These are phyloP conservation scores for Coniella lustricola DNA, from an alignment of 2,329 filamentous ascomycete species.

Conservation along the genomic window DNA sequence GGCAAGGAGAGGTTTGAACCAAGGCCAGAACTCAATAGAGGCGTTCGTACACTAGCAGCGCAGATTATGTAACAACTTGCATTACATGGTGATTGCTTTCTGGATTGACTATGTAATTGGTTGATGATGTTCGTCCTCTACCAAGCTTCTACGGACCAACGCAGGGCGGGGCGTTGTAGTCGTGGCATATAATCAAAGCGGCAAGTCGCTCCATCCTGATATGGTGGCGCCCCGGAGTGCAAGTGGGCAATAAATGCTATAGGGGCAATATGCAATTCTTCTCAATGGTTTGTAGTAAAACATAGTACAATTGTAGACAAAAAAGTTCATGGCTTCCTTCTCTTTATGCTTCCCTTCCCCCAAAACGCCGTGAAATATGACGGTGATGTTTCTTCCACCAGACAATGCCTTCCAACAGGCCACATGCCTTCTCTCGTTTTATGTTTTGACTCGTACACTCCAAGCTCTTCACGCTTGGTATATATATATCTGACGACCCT, in stretches of 20 bases:
- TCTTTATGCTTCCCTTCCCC: constrained; percentile 10
- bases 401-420: neutral
- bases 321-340: constrained; percentile 11
- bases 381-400: constrained; percentile 14
- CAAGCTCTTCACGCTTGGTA: neutral
- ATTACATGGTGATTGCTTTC: no score
- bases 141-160: no score
- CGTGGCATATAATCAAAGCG: no score
- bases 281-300: constrained; percentile 1
- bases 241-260: neutral
- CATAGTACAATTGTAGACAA: constrained; percentile 12
- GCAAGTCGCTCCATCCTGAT: no score
- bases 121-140: no score
- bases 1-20: no score
- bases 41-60: no score
- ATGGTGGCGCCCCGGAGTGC: no score
- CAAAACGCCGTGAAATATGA: constrained; percentile 16
- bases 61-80: no score
- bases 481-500: neutral
- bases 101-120: no score
- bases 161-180: no score
- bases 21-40: no score
- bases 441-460: constrained; percentile 5
- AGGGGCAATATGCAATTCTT: neutral
- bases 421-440: neutral